A percentile compares a stretch with the other conserved stretches of the same genome.
Conservation (phyloP, 768 basidiomycete species). For the Albatrellus ellisii region DNA sequence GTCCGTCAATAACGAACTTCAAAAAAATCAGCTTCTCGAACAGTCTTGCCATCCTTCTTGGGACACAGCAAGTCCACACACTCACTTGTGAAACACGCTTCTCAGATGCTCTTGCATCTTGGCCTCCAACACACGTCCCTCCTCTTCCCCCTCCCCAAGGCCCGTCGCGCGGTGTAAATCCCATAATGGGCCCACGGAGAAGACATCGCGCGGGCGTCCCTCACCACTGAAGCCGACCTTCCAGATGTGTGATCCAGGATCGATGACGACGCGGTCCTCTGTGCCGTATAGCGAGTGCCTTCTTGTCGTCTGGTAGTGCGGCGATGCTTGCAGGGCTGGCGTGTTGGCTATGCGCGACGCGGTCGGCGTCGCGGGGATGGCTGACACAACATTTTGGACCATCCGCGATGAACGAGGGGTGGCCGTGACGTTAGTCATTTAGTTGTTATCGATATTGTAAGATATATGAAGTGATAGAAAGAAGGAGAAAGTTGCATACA, state of each 20-base stretch:
- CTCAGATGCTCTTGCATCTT: conserved; percentile 57
- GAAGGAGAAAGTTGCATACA: neutral
- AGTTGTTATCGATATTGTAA: neutral
- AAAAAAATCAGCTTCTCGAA: conserved; percentile 16
- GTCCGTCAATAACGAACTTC: conserved; percentile 83
- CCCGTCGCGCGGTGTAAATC: conserved; percentile 41
- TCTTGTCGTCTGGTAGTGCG: conserved; percentile 74
- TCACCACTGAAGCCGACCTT: conserved; percentile 98
- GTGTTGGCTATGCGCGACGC: conserved; percentile 4
- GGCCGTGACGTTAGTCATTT: conserved; percentile 22
- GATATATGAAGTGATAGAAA: neutral
- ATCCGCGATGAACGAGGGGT: conserved; percentile 19
- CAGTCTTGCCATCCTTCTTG: too few species aligned
- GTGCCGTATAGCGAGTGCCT: conserved; percentile 93
- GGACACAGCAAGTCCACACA: conserved; percentile 5
- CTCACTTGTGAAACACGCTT: conserved; percentile 78
- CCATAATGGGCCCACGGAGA: conserved; percentile 52
- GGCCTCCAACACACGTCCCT: conserved; percentile 58
- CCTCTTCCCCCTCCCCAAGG: conserved; percentile 49
- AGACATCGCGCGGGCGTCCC: conserved; percentile 80
- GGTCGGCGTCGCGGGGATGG: conserved; percentile 31
- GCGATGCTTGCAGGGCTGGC: conserved; percentile 52
- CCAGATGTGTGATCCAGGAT: conserved; percentile 90
- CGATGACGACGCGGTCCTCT: conserved; percentile 91
- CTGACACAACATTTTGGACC: conserved; percentile 9